Evolutionary conservation across 257 asterid species (phyloP).

Genomic region (Anisodus tanguticus): DNA sequence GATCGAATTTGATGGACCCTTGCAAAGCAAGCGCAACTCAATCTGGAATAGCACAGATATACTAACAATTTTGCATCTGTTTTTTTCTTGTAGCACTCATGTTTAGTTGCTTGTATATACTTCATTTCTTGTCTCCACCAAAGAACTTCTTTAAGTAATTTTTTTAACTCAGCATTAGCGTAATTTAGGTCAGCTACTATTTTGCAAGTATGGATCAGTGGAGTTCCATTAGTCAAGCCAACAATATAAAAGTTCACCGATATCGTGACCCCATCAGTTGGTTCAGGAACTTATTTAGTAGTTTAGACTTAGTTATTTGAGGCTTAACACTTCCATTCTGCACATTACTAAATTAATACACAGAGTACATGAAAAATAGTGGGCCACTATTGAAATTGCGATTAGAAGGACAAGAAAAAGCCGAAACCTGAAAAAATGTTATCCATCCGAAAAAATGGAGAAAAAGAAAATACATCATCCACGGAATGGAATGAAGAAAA

Average conservation of each 20-base stretch:
- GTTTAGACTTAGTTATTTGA: not conserved
- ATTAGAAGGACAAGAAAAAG: not conserved
- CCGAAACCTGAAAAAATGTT: not conserved
- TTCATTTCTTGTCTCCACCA: not conserved
- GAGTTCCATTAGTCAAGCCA: not conserved
- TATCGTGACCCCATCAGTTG: not conserved
- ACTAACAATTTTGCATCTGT: not conserved
- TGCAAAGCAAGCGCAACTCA: not conserved
- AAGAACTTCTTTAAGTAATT: not conserved
- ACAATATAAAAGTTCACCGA: not conserved
- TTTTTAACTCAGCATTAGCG: not conserved
- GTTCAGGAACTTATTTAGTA: conserved; percentile 2
- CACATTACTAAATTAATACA: not conserved
- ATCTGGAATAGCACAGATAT: not conserved
- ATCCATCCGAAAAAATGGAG: not conserved
- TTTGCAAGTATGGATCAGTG: not conserved
- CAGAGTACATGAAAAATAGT: not conserved
- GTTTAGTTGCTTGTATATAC: not conserved
- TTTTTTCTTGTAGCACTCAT: not conserved
- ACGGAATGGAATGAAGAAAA: not conserved
- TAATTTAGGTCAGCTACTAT: not conserved
- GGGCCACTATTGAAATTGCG: not conserved
- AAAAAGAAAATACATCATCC: not conserved
- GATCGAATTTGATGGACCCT: not conserved
- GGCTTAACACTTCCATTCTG: conserved; percentile 1